Evolutionary conservation across 1,139 yeast genomes (phyloP), one percentile per base, ranked within the genome.

Genomic region (Pichia sorboxylosa): DNA sequence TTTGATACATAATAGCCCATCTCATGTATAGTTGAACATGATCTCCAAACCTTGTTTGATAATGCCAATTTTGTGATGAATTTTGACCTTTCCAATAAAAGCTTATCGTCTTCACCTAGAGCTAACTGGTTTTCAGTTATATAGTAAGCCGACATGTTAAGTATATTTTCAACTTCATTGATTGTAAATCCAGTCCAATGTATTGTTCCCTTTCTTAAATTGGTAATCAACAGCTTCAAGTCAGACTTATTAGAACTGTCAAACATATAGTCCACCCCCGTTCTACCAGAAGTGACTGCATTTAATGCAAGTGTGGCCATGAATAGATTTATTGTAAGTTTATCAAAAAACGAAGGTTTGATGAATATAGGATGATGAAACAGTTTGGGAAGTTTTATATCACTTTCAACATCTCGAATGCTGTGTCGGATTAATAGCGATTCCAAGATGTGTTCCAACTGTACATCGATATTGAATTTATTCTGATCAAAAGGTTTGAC

Each of bases 121-220:
- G 31, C 31, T 6, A 44, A 37, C 5, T 36, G 31, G 27, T 57
- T 52, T 37, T 66, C 59, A 29, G 61, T 51, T 33, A 73, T 44
- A 2, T 73, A 63, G n/a, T 55, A 52, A 24, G 60, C 54, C 35
- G 77, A 66, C 22, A 76, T 65, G 26, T 58, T 54, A 3, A 69
- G 49, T 46, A 76, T 56, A 16, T 67, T 62, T 29, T 69, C 69
- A 11, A 73, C 58, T 49, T 74, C 81, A 26, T 59, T 62, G 27
- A 63, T 64, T 19, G 74, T 63, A 45, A 77, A 77, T 0, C 84
- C 84, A 2, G 83, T 73, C 85, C 85, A 78, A 45, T 73, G 74
- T 46, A 77, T 76, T 0, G 85, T 73, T 1, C 81, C 74, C 37
- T 77, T 59, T 48, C 73, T 81, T 28, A 77, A 49, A 45, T 78